Conservation (phyloP, 129 eudicot species). For the Silybum marianum region DNA sequence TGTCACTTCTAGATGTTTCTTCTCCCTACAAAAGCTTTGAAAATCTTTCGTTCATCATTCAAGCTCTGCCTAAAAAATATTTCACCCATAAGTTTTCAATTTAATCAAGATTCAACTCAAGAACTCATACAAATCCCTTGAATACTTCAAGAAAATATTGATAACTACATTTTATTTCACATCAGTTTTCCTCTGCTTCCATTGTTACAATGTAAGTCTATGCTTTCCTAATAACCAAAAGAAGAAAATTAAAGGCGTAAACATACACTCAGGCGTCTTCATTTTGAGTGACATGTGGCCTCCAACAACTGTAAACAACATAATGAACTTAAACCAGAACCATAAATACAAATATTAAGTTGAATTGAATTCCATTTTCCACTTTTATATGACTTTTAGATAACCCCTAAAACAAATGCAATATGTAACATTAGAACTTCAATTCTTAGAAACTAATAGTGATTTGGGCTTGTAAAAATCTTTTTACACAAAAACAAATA, state of each 20-base stretch:
- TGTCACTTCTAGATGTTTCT: too few species aligned
- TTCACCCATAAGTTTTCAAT: too few species aligned
- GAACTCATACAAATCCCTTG: too few species aligned
- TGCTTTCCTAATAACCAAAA: slow-evolving; percentile 44
- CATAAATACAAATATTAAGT: slow-evolving; percentile 6
- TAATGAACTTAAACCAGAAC: slow-evolving; percentile 13
- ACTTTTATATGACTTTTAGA: neutral
- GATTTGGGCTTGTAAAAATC: slow-evolving; percentile 1
- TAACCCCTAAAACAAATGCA: neutral
- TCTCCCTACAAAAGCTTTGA: too few species aligned
- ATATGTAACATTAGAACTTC: neutral
- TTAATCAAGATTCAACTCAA: too few species aligned
- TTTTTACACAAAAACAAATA: neutral
- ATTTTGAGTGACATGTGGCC: slow-evolving; percentile 43
- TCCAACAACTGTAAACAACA: slow-evolving; percentile 30
- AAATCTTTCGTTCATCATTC: too few species aligned
- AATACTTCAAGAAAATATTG: too few species aligned
- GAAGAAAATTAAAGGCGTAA: slow-evolving; percentile 36
- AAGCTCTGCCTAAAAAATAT: too few species aligned
- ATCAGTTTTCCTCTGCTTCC: slow-evolving; percentile 92
- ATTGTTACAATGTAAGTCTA: slow-evolving; percentile 77
- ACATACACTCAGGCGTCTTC: slow-evolving; percentile 43
- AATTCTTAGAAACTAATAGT: neutral
- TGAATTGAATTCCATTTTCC: neutral
- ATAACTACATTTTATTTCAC: too few species aligned